Percentiles rank a stretch among this genome's conserved stretches.
These are phyloP conservation scores for Colletotrichum gloeosporioides DNA, from an alignment of 2,329 filamentous ascomycete species.

Conservation along the genomic window DNA sequence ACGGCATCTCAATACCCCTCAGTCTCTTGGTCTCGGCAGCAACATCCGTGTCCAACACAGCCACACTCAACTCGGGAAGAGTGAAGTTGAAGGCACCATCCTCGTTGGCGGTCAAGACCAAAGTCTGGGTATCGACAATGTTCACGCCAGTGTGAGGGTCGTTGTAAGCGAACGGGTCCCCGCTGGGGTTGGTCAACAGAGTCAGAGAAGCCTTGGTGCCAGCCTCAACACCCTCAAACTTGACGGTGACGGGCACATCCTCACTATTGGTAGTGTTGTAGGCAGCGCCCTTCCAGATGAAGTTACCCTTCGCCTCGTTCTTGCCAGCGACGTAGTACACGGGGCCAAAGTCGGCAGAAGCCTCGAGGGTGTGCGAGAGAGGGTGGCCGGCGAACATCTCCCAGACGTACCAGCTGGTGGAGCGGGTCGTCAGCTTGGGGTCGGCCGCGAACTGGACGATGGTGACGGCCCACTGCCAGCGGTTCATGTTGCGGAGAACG, in stretches of 20 bases:
- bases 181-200: constrained; percentile 45
- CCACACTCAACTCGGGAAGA: constrained; percentile 60
- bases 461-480: constrained; percentile 58
- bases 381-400: constrained; percentile 51
- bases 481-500: constrained; percentile 53
- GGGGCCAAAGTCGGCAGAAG: constrained; percentile 46
- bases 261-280: constrained; percentile 55
- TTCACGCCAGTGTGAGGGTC: constrained; percentile 50
- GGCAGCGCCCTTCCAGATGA: constrained; percentile 57
- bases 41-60: constrained; percentile 52
- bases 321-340: constrained; percentile 56
- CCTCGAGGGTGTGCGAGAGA: constrained; percentile 52
- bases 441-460: constrained; percentile 55
- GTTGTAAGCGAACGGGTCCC: constrained; percentile 49
- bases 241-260: constrained; percentile 49
- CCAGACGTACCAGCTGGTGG: constrained; percentile 57
- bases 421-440: constrained; percentile 51
- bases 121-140: constrained; percentile 49
- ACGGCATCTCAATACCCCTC: not conserved
- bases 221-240: constrained; percentile 47
- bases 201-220: constrained; percentile 48
- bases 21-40: not conserved
- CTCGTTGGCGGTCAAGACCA: constrained; percentile 42
- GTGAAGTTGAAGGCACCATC: constrained; percentile 56
- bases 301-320: constrained; percentile 42